Evolutionary conservation across 208 protist genomes (phyloP).

Genomic region (Kentomonas sorsogonicus): DNA sequence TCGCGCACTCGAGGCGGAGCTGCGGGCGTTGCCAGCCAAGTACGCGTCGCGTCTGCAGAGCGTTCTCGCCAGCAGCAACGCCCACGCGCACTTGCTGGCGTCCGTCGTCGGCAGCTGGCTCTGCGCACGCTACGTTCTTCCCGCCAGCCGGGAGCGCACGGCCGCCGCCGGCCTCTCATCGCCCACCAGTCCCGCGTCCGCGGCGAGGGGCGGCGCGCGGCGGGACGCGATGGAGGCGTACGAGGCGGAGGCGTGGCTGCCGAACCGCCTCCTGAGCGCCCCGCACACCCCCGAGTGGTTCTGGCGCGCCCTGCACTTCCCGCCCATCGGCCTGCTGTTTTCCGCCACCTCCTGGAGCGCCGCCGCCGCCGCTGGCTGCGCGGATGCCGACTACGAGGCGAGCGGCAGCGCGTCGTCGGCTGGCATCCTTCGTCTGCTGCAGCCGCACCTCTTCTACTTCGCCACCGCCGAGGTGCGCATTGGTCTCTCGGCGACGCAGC

Average conservation of each 20-base stretch:
- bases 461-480: slow-evolving; percentile 45
- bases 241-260: too few relatives aligned
- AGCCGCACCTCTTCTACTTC: slow-evolving; percentile 54
- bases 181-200: too few relatives aligned
- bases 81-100: slow-evolving; percentile 44
- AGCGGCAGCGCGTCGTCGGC: not conserved
- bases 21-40: slow-evolving; percentile 17
- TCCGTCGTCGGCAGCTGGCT: slow-evolving; percentile 41
- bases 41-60: slow-evolving; percentile 26
- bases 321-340: slow-evolving; percentile 34
- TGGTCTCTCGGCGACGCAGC: slow-evolving; percentile 35
- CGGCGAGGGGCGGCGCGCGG: too few relatives aligned
- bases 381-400: slow-evolving; percentile 39
- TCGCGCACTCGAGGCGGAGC: slow-evolving; percentile 8
- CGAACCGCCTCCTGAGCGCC: too few relatives aligned
- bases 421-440: slow-evolving; percentile 26
- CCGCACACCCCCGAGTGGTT: too few relatives aligned
- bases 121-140: slow-evolving; percentile 41
- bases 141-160: slow-evolving; percentile 28
- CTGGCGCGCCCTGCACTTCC: too few relatives aligned
- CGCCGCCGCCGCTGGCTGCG: too few relatives aligned
- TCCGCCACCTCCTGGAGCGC: too few relatives aligned
- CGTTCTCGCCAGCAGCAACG: slow-evolving; percentile 37
- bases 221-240: too few relatives aligned
- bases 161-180: slow-evolving; percentile 1